Evolutionary conservation across 345 rosid genomes (phyloP).

Genomic region (Cardamine occulta): DNA sequence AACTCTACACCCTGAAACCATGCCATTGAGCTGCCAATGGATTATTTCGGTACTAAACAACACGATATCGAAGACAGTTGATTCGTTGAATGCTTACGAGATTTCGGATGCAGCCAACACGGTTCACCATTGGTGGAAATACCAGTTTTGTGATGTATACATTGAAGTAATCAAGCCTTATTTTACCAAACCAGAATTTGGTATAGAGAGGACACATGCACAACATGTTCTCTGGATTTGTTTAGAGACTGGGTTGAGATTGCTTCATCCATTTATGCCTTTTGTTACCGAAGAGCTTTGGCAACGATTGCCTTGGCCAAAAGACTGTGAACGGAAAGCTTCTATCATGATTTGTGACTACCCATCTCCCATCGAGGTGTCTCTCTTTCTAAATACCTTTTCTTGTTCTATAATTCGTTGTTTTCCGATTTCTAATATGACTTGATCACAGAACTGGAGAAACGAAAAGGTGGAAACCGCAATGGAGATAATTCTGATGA

Average conservation of each 20-base stretch:
- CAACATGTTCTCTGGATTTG: constrained; percentile 75
- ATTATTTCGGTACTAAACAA: constrained; percentile 78
- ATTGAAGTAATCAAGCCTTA: constrained; percentile 92
- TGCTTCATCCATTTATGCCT: constrained; percentile 98
- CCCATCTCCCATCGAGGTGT: constrained; percentile 69
- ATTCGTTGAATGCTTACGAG: constrained; percentile 64
- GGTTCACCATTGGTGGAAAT: constrained; percentile 85
- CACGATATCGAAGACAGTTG: constrained; percentile 53
- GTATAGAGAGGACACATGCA: constrained; percentile 70
- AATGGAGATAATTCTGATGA: constrained; percentile 76
- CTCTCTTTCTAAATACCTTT: constrained; percentile 2
- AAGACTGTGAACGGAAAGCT: constrained; percentile 50
- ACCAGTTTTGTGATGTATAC: constrained; percentile 91
- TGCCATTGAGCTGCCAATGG: constrained; percentile 92
- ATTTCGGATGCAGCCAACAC: constrained; percentile 77
- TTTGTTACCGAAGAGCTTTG: constrained; percentile 93
- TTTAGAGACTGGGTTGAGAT: constrained; percentile 79
- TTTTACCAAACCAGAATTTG: constrained; percentile 58
- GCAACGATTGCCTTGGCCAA: constrained; percentile 77
- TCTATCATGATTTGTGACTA: constrained; percentile 83
- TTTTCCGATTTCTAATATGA: not conserved
- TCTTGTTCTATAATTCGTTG: not conserved
- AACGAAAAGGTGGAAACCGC: constrained; percentile 67
- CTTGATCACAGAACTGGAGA: constrained; percentile 57
- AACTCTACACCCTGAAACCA: constrained; percentile 46